Evolutionary conservation across 2,329 filamentous ascomycete genomes (phyloP).

Genomic region (Claviceps lovelessii): DNA sequence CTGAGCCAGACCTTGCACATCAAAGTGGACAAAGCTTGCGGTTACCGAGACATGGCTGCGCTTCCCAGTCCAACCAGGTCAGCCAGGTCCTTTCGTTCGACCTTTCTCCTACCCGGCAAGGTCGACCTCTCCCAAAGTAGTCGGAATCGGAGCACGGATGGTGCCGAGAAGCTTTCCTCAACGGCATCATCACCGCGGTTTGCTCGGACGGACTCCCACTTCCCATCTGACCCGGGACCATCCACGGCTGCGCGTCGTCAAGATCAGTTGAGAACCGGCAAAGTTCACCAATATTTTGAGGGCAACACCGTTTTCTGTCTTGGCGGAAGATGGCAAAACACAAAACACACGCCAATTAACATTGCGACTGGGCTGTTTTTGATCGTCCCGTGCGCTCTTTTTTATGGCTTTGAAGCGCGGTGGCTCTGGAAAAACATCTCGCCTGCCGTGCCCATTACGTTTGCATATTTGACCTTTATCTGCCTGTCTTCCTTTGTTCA

Average conservation of each 20-base stretch:
- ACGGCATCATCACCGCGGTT: constrained; percentile 60
- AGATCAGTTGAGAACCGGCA: constrained; percentile 29
- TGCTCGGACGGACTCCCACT: constrained; percentile 32
- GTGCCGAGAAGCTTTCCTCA: constrained; percentile 74
- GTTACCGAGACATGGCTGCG: constrained; percentile 37
- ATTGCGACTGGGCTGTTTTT: constrained; percentile 70
- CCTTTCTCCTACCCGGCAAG: constrained; percentile 51
- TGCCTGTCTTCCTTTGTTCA: constrained; percentile 89
- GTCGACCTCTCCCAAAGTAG: constrained; percentile 32
- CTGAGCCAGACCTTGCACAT: constrained; percentile 30
- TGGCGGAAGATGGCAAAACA: constrained; percentile 77
- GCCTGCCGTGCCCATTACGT: constrained; percentile 75
- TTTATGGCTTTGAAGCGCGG: constrained; percentile 71
- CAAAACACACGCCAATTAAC: constrained; percentile 75
- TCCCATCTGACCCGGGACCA: constrained; percentile 9
- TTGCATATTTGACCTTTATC: constrained; percentile 81
- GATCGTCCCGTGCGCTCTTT: constrained; percentile 64
- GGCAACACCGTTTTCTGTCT: constrained; percentile 87
- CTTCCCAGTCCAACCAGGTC: constrained; percentile 52
- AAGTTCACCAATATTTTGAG: constrained; percentile 83
- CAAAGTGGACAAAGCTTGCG: constrained; percentile 46
- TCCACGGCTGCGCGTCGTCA: constrained; percentile 6
- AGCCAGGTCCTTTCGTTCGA: constrained; percentile 61
- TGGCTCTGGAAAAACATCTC: constrained; percentile 80
- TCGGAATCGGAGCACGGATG: constrained; percentile 43